A percentile compares a stretch with the other conserved stretches of the same genome.
Evolutionary conservation across 225 moss, liverwort and hornwort genomes (phyloP).

Genomic region (Physcomitrium patens): DNA sequence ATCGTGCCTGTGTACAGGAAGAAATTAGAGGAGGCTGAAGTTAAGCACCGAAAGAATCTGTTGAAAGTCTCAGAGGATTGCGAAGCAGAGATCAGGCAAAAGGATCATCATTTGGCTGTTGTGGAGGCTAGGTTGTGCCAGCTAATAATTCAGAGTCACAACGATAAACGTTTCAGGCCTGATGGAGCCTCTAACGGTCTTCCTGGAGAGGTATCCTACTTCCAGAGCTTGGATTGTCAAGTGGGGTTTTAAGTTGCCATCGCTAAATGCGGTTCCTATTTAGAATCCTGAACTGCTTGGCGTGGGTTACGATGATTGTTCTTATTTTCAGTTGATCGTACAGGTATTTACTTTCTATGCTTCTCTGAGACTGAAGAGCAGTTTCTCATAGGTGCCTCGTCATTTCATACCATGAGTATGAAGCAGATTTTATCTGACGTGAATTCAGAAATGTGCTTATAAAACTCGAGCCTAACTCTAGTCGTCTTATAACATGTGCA

Average conservation of each 20-base stretch:
- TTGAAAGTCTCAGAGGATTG: constrained; percentile 44
- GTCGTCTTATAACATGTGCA: constrained; percentile 12
- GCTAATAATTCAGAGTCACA: constrained; percentile 45
- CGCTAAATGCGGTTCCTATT: constrained; percentile 3
- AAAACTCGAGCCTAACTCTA: constrained; percentile 9
- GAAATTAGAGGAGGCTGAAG: constrained; percentile 42
- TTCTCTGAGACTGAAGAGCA: too few species aligned
- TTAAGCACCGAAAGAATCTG: constrained; percentile 37
- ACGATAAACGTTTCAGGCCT: constrained; percentile 40
- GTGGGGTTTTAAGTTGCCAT: not conserved
- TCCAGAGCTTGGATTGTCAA: not conserved
- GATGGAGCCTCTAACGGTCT: constrained; percentile 32
- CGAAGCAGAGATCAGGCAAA: constrained; percentile 50
- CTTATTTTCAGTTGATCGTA: not conserved
- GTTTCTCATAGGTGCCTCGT: too few species aligned
- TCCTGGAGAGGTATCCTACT: constrained; percentile 30
- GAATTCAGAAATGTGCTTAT: not conserved
- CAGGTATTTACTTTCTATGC: too few species aligned
- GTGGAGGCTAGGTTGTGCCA: constrained; percentile 53
- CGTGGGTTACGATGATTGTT: not conserved
- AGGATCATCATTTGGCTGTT: constrained; percentile 51
- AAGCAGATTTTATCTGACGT: not conserved
- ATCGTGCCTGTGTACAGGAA: constrained; percentile 26
- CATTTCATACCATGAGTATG: too few species aligned
- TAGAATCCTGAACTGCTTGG: not conserved